Evolutionary conservation across 805 yeast species (phyloP), one percentile per base, ranked within the genome.

Genomic region (Saccharomycopsis schoenii): DNA sequence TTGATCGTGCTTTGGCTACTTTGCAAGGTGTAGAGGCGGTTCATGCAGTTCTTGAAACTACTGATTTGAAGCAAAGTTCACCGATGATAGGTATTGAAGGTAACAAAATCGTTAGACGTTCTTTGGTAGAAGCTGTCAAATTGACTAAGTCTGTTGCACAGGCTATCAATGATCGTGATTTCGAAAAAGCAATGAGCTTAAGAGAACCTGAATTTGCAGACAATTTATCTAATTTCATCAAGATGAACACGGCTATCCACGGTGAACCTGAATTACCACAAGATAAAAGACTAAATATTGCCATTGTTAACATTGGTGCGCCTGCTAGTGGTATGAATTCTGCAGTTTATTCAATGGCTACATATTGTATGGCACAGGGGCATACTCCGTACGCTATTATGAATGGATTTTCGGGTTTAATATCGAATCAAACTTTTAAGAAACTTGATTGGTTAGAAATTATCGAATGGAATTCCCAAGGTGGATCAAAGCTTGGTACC

Each of bases 401-500:
- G 65, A 85, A 88, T 67, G 94, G 96, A 37, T 88, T 87, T 73
- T 72, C 82, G 3, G 94, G 96, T 19, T 75, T 88, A 64, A 80
- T 83, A 17, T 76, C 83, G 67, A 83, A 83, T 64, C 92, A 83
- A 58, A 73, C 81, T 50, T 82, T 88, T 55, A 77, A 79, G 65
- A 76, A 82, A 50, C 75, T 88, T 62, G 71, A 77, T 34, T 88
- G 93, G 93, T 69, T 84, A 57, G 85, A 83, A 55, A 82, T 88
- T 67, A 85, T 84, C 66, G 84, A 83, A 37, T 88, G 93, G 92
- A 82, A 83, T 66, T 79, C 82, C 55, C 72, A 76, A 59, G 96
- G 96, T 71, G 96, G 96, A 60, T 84, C 89, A 10, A 93, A 86
- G 72, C 78, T 88, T 57, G 96, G 96, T 68, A 88, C 96, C 51